Conservation (phyloP, 1,284 basidiomycete genomes). For the Heterobasidion occidentale region DNA sequence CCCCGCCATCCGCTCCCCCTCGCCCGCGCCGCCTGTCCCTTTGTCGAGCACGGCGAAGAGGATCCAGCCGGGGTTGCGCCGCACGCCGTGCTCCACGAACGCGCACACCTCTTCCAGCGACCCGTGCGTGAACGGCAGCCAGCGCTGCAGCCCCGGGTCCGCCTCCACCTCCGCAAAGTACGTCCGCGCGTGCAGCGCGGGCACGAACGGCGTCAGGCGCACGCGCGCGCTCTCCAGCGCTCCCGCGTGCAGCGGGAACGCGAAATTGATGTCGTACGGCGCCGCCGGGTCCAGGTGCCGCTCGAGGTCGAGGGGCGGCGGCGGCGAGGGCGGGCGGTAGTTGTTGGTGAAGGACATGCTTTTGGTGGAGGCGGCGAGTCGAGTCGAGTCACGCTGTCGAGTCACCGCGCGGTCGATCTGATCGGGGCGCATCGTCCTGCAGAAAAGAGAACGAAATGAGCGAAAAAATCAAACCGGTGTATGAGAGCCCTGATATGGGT, state of each 20-base stretch:
- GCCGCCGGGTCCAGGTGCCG: neutral
- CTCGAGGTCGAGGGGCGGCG: neutral
- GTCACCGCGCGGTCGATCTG: too few relatives aligned
- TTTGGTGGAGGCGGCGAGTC: too few relatives aligned
- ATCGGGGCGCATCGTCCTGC: too few relatives aligned
- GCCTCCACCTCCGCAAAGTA: conserved; percentile 16
- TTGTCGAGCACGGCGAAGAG: conserved; percentile 34
- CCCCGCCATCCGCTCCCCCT: conserved; percentile 27
- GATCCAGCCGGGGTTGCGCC: conserved; percentile 8
- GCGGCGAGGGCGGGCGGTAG: neutral
- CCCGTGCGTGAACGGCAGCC: conserved; percentile 8
- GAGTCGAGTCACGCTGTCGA: too few relatives aligned
- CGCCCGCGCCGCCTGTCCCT: conserved; percentile 13
- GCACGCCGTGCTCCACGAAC: conserved; percentile 9
- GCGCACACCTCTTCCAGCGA: conserved; percentile 9
- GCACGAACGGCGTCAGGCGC: conserved; percentile 31
- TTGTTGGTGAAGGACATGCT: conserved; percentile 4
- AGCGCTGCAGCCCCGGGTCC: conserved; percentile 12
- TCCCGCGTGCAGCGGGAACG: conserved; percentile 16
- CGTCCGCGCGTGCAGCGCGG: conserved; percentile 21
- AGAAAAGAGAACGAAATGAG: too few relatives aligned
- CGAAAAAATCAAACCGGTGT: too few relatives aligned
- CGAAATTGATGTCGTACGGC: conserved; percentile 24
- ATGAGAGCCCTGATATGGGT: too few relatives aligned
- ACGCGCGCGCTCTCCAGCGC: conserved; percentile 28